Evolutionary conservation across 2,329 filamentous ascomycete species (phyloP), one percentile per base, ranked within the genome.

Genomic region (Colletotrichum orbiculare): DNA sequence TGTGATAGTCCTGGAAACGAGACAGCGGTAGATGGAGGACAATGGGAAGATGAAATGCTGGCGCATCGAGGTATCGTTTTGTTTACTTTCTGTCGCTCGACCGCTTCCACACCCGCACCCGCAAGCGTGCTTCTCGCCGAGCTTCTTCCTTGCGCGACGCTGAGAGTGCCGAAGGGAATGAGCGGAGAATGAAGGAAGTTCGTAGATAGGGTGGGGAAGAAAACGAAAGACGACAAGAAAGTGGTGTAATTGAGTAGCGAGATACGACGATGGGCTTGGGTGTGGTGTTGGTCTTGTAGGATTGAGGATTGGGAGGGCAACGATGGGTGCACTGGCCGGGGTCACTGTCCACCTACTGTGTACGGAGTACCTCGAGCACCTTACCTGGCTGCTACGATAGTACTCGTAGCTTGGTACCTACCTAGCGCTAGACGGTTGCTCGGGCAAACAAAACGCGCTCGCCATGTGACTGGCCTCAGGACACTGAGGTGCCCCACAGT

Each of bases 221-320:
- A 41, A 17, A n/a, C 15, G 46, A 13, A 47, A 4, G 47, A 17
- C 43, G 25, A 33, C 34, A 49, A 42, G 11, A 46, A 12, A 48
- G 42, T 11, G 13, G 50, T 17, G 43, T 17, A 17, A 17, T 46
- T 46, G 47, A 43, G 50, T 38, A 38, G 60, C 50, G 60, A 25
- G 25, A 25, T 25, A 25, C 25, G 25, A 25, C 4, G 4, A 60
- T 54, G 56, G 54, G 46, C 60, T 33, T 39, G 42, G 42, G 41
- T 33, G 46, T 48, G 42, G 46, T 65, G 58, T 65, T 65, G 62
- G 62, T 56, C 47, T 62, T 37, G 52, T 53, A 48, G 55, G 33
- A 60, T 45, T 46, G 54, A 39, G 41, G 45, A 64, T 65, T 65
- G 63, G 63, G 47, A 65, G 63, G 63, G 63, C 63, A 65, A 62